Base-by-base conservation (phyloP, 345 rosid species). In the Lenwebbia sp. region DNA sequence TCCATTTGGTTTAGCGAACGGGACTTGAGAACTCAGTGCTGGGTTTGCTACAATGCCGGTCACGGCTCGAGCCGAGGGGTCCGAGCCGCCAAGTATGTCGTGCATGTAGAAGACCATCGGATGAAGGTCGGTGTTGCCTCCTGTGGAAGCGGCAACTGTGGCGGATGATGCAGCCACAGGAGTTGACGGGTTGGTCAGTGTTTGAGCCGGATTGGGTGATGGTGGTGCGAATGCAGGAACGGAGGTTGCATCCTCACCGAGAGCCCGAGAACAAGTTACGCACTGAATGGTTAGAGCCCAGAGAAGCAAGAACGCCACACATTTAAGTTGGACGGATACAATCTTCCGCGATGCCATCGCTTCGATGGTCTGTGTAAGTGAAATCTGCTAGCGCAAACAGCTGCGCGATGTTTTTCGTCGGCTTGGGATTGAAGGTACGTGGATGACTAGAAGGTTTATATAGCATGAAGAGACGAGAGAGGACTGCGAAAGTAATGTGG, bases 1-100 rank as follows among this genome's bases (percentile, higher is more conserved):
- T 4, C 98, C 98, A 26, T 94, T 95, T 1, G 98, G 96, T 84
- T 97, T 95, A 82, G 98, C 93, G 55, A 96, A 97, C 7, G 98
- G 95, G 76, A 97, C 91, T 86, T 95, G 98, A 14, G 98, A 96
- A 8, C 86, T 91, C 86, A 91, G 85, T 8, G 98, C 97, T 0
- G 96, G 93, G 86, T 94, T 96, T 53, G 91, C 85, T 6, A 94
- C 96, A 1, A 95, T 87, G 60, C 98, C 97, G 0, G 97, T 95
- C 25, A 95, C 97, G 1, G 98, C 97, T 87, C 89, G 87, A 17
- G 98, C 97, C 0, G 94, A 87, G 11, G 98, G 98, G 87, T 92
- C 94, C 21, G 96, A 92, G n/a, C 98, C 98, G 2, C 96, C 96
- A 19, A 95, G 92, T 84, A 96, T 92, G 87, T 96, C 99, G 26